A percentile compares a stretch with the other conserved stretches of the same genome.
These are phyloP conservation scores for Phytophthora brassicae DNA, from an alignment of 352 stramenopile genomes.

Conservation along the genomic window DNA sequence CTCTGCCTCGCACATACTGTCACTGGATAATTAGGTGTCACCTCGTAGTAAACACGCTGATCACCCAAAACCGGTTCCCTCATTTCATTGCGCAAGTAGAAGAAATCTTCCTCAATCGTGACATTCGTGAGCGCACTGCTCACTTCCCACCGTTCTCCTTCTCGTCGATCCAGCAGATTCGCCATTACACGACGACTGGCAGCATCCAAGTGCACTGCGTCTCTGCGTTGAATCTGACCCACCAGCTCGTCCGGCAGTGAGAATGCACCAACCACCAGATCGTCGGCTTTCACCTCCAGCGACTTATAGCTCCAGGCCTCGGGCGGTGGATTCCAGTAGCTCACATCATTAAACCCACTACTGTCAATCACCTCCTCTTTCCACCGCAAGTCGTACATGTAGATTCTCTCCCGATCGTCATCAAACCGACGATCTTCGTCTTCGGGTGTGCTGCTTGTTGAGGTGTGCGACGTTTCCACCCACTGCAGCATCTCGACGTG, in stretches of 20 bases:
- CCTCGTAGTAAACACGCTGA: conserved; percentile 64
- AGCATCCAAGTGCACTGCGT: conserved; percentile 49
- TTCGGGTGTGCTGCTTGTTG: conserved; percentile 40
- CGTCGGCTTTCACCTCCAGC: conserved; percentile 29
- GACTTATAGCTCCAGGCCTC: conserved; percentile 56
- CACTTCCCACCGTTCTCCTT: conserved; percentile 41
- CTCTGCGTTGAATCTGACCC: conserved; percentile 67
- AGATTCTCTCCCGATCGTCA: conserved; percentile 65
- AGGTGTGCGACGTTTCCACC: conserved; percentile 74
- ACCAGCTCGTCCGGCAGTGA: conserved; percentile 52
- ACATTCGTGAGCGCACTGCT: conserved; percentile 49
- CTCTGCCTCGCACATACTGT: conserved; percentile 55
- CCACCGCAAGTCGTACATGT: conserved; percentile 75
- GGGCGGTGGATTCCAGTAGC: conserved; percentile 61
- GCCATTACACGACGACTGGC: conserved; percentile 53
- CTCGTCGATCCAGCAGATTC: conserved; percentile 54
- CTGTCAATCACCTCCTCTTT: conserved; percentile 53
- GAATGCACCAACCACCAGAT: conserved; percentile 68
- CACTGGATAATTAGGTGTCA: conserved; percentile 65
- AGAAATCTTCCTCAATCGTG: conserved; percentile 59
- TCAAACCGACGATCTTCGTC: conserved; percentile 50
- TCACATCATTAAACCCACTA: conserved; percentile 54
- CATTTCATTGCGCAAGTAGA: conserved; percentile 39
- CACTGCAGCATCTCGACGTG: conserved; percentile 83
- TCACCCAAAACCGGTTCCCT: conserved; percentile 46